Conservation (phyloP, 2,329 filamentous ascomycete genomes). For the Xylaria sp. region DNA sequence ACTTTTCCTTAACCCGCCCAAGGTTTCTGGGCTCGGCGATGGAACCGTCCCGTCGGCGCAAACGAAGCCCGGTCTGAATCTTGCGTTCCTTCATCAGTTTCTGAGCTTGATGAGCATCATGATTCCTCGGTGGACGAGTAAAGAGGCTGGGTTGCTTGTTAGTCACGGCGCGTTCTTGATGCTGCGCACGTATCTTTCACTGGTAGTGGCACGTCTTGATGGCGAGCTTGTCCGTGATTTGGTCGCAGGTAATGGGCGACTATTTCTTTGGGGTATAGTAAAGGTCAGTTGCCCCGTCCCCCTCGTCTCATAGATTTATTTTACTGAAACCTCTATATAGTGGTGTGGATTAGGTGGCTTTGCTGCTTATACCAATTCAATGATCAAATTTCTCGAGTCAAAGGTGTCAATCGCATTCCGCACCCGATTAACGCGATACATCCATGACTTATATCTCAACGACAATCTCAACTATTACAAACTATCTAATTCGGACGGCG, state of each 20-base stretch:
- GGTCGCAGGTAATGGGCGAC: constrained; percentile 91
- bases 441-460: constrained; percentile 96
- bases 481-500: constrained; percentile 89
- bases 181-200: constrained; percentile 90
- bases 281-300: constrained; percentile 65
- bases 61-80: constrained; percentile 92
- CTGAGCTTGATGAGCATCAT: constrained; percentile 96
- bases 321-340: constrained; percentile 50
- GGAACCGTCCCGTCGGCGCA: constrained; percentile 84
- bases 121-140: constrained; percentile 94
- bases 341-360: constrained; percentile 95
- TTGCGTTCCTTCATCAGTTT: constrained; percentile 97
- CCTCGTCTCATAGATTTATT: neutral
- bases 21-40: constrained; percentile 80
- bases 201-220: constrained; percentile 91
- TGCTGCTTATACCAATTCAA: constrained; percentile 96
- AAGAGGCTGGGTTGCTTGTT: constrained; percentile 89
- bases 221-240: constrained; percentile 96
- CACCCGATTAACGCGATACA: constrained; percentile 92
- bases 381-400: constrained; percentile 98
- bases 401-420: constrained; percentile 99
- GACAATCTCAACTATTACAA: constrained; percentile 98
- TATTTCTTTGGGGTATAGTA: constrained; percentile 86
- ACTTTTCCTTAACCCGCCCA: constrained; percentile 90
- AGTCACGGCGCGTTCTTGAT: constrained; percentile 92